Evolutionary conservation across 169 alveolate genomes (phyloP).

Genomic region (Theileria annulata): DNA sequence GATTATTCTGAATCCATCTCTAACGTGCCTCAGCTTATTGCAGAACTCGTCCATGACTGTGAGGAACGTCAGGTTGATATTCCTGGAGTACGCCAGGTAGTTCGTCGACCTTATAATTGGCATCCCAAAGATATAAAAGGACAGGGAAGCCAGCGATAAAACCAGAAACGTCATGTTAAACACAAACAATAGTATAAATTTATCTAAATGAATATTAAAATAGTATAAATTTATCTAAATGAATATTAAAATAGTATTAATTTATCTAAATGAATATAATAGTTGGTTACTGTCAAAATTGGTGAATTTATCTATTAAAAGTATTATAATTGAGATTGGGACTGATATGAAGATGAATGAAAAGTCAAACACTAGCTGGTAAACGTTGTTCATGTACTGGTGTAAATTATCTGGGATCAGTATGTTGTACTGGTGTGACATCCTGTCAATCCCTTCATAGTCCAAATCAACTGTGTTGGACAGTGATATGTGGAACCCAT

Average conservation of each 20-base stretch:
- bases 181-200: conserved; percentile 10
- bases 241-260: neutral
- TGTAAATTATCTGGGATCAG: conserved; percentile 41
- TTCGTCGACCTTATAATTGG: conserved; percentile 11
- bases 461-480: conserved; percentile 69
- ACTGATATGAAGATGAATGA: conserved; percentile 56
- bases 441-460: conserved; percentile 70
- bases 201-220: conserved; percentile 30
- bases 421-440: conserved; percentile 50
- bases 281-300: conserved; percentile 24
- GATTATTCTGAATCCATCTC: conserved; percentile 42
- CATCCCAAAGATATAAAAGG: conserved; percentile 50
- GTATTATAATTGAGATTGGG: conserved; percentile 24
- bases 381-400: conserved; percentile 24
- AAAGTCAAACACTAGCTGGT: conserved; percentile 56
- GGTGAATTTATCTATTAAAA: conserved; percentile 5
- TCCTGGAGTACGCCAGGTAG: conserved; percentile 10
- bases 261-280: conserved; percentile 27
- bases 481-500: conserved; percentile 58
- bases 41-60: conserved; percentile 28
- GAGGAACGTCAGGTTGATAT: conserved; percentile 17
- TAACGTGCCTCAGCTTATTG: conserved; percentile 36
- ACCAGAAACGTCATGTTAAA: conserved; percentile 30
- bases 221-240: conserved; percentile 23
- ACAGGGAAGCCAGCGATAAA: conserved; percentile 38